phyloP scores from a whole-genome alignment of 2,329 filamentous ascomycete genomes.

The Colletotrichum tabaci region DNA sequence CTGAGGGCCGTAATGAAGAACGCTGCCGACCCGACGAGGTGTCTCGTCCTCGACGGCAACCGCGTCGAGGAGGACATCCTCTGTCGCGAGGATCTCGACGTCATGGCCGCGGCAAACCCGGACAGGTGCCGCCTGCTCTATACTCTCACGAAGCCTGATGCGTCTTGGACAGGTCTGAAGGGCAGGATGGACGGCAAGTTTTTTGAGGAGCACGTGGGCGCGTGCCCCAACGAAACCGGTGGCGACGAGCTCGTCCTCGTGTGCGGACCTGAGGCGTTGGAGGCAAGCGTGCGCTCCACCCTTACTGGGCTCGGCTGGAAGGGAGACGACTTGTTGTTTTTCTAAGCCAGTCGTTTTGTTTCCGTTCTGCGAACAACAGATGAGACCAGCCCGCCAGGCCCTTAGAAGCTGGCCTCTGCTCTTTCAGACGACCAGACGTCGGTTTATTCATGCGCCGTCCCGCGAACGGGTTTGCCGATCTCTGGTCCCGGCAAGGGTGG shows the following conservation, averaged over 20 bases:
- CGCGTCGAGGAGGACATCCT: conserved; percentile 85
- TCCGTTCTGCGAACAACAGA: not conserved
- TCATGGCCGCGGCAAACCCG: conserved; percentile 66
- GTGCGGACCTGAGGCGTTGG: conserved; percentile 84
- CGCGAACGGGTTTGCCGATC: conserved; percentile 9
- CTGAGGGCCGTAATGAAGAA: conserved; percentile 81
- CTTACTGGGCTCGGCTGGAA: conserved; percentile 75
- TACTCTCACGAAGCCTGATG: conserved; percentile 75
- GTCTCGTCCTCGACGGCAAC: conserved; percentile 85
- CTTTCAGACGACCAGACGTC: not conserved
- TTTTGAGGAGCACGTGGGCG: conserved; percentile 71
- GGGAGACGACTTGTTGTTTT: conserved; percentile 82
- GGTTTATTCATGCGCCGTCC: not conserved
- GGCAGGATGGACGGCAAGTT: conserved; percentile 78
- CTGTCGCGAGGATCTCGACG: conserved; percentile 80
- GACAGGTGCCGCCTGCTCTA: conserved; percentile 77
- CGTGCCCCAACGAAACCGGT: conserved; percentile 50
- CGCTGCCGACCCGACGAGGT: conserved; percentile 73
- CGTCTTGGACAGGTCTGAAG: conserved; percentile 76
- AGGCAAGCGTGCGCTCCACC: conserved; percentile 74
- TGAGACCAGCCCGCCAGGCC: not conserved
- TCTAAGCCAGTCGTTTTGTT: conserved; percentile 60
- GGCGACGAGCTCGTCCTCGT: conserved; percentile 78
- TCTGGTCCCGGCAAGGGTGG: conserved; percentile 31
- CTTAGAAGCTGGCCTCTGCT: not conserved